These are phyloP conservation scores for Hanseniaspora thailandica DNA, from an alignment of 805 yeast species.

Conservation along the genomic window DNA sequence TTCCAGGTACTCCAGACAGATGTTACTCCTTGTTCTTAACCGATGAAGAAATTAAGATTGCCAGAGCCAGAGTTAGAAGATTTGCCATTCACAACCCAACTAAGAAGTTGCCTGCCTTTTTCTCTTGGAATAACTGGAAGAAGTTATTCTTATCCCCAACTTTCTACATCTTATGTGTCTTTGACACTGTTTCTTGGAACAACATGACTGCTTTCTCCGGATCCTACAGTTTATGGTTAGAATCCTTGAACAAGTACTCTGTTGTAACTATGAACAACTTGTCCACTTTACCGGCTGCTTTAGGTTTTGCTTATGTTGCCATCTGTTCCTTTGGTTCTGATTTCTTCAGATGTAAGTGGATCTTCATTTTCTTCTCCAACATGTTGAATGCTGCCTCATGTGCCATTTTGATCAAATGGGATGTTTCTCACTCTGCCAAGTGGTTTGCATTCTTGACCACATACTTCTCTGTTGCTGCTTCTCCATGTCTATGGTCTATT, in stretches of 20 bases:
- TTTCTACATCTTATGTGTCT: constrained; percentile 43
- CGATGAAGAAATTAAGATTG: constrained; percentile 48
- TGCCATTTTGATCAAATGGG: constrained; percentile 46
- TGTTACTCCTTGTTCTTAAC: constrained; percentile 45
- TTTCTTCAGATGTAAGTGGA: constrained; percentile 40
- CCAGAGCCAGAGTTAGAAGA: constrained; percentile 35
- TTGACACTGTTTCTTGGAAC: constrained; percentile 53
- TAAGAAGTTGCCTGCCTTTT: constrained; percentile 24
- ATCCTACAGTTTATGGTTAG: constrained; percentile 51
- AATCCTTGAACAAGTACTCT: constrained; percentile 35
- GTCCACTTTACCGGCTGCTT: constrained; percentile 46
- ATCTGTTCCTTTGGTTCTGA: constrained; percentile 40
- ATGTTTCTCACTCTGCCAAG: constrained; percentile 44
- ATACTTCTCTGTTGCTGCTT: constrained; percentile 52
- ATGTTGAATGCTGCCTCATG: constrained; percentile 45
- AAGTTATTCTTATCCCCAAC: constrained; percentile 42
- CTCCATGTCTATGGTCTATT: constrained; percentile 50
- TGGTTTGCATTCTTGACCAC: constrained; percentile 54
- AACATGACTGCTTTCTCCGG: constrained; percentile 47
- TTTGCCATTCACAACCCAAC: constrained; percentile 27
- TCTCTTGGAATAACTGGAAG: constrained; percentile 41
- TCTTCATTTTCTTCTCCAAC: constrained; percentile 42
- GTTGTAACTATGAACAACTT: constrained; percentile 38
- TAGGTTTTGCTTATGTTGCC: constrained; percentile 43
- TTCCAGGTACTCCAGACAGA: constrained; percentile 52